Conservation (phyloP, 495 filamentous ascomycete genomes). For the Corynascus novoguineensis region DNA sequence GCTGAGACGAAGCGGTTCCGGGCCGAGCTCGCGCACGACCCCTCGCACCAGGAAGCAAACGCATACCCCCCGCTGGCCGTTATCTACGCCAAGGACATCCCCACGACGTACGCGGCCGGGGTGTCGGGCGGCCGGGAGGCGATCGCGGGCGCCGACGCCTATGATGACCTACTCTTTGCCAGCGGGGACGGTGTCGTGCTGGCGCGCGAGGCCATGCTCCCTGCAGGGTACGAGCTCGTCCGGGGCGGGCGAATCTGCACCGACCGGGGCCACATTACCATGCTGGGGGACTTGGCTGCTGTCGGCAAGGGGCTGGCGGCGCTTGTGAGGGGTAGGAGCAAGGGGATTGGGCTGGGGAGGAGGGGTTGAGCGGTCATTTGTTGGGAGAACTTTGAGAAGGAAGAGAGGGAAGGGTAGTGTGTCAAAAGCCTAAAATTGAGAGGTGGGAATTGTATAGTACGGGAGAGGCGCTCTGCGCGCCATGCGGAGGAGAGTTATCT, state of each 20-base stretch:
- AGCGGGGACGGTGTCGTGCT: constrained; percentile 88
- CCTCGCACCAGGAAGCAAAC: constrained; percentile 56
- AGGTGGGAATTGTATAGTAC: no score
- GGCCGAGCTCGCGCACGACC: constrained; percentile 56
- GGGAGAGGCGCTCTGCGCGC: neutral
- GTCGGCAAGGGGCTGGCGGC: constrained; percentile 69
- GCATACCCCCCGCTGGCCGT: constrained; percentile 75
- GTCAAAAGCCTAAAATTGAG: no score
- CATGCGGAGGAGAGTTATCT: no score
- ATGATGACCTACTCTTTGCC: constrained; percentile 82
- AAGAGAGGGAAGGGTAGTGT: no score
- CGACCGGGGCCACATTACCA: constrained; percentile 77
- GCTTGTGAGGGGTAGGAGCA: constrained; percentile 58
- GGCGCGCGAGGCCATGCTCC: constrained; percentile 79
- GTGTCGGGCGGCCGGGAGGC: constrained; percentile 55
- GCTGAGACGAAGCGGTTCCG: constrained; percentile 68
- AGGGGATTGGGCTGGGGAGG: constrained; percentile 56
- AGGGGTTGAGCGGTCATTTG: neutral
- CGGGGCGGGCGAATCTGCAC: constrained; percentile 67
- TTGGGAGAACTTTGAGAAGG: no score
- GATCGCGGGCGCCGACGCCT: constrained; percentile 72
- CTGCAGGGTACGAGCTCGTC: constrained; percentile 67
- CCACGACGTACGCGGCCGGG: constrained; percentile 74
- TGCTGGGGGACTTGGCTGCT: constrained; percentile 78
- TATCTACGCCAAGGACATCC: constrained; percentile 82